A percentile compares a stretch with the other conserved stretches of the same genome.
These are phyloP conservation scores for Colletotrichum coccodes DNA, from an alignment of 2,329 filamentous ascomycete genomes.

Conservation along the genomic window DNA sequence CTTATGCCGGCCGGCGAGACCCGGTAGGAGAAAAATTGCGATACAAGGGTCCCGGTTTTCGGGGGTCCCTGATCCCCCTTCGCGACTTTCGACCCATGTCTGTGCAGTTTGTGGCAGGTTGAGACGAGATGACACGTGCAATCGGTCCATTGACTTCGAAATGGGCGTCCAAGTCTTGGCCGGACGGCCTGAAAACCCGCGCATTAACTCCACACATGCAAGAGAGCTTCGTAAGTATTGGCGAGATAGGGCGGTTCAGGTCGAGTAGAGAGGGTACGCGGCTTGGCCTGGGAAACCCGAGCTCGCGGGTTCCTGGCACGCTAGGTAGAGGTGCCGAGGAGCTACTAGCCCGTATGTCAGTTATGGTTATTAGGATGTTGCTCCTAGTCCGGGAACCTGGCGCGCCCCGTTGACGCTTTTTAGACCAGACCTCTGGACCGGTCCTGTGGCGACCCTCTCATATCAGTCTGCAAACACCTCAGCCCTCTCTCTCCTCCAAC, in stretches of 20 bases:
- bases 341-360: not conserved
- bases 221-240: constrained; percentile 10
- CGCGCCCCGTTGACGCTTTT: not conserved
- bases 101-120: constrained; percentile 14
- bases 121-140: constrained; percentile 22
- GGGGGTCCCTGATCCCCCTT: not conserved
- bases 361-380: constrained; percentile 10
- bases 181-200: not conserved
- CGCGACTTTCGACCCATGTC: not conserved
- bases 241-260: not conserved
- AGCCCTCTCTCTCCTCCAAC: not conserved
- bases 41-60: not conserved
- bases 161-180: constrained; percentile 1
- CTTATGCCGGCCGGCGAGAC: constrained; percentile 15
- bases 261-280: not conserved
- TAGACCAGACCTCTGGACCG: constrained; percentile 1
- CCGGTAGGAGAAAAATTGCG: constrained; percentile 11
- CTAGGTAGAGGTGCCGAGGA: not conserved
- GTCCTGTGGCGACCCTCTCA: constrained; percentile 6
- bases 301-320: not conserved
- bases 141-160: not conserved
- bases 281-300: constrained; percentile 1
- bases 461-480: constrained; percentile 14
- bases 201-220: constrained; percentile 1
- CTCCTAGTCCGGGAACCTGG: constrained; percentile 13